These are phyloP conservation scores for Stentor coeruleus DNA, from an alignment of 73 alveolate genomes.

Conservation along the genomic window DNA sequence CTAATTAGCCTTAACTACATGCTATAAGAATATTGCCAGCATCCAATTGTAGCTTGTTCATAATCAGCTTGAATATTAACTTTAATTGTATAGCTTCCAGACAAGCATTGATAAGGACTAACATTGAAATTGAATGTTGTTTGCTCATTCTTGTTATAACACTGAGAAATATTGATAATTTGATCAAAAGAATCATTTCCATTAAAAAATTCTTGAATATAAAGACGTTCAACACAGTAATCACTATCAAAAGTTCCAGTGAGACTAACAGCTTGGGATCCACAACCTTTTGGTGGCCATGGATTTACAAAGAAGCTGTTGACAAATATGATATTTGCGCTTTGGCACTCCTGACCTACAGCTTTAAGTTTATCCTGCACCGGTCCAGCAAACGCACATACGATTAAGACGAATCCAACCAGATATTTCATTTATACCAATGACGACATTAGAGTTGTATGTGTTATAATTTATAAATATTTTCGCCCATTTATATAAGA, in stretches of 20 bases:
- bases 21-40: constrained; percentile 8
- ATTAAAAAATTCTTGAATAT: neutral
- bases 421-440: too few relatives aligned
- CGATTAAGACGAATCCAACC: too few relatives aligned
- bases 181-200: neutral
- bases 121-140: neutral
- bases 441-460: too few relatives aligned
- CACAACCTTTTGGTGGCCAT: neutral
- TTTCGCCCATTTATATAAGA: too few relatives aligned
- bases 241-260: neutral
- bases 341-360: too few relatives aligned
- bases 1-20: too few relatives aligned
- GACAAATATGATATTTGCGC: neutral
- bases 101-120: neutral
- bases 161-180: neutral
- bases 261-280: neutral
- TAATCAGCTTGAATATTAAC: neutral
- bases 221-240: neutral
- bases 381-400: too few relatives aligned
- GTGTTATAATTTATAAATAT: too few relatives aligned
- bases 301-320: neutral
- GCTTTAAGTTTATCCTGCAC: too few relatives aligned
- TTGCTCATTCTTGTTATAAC: neutral
- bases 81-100: neutral
- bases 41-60: neutral